Evolutionary conservation across 805 yeast genomes (phyloP), one percentile per base, ranked within the genome.

Genomic region (Yarrowia porcina): DNA sequence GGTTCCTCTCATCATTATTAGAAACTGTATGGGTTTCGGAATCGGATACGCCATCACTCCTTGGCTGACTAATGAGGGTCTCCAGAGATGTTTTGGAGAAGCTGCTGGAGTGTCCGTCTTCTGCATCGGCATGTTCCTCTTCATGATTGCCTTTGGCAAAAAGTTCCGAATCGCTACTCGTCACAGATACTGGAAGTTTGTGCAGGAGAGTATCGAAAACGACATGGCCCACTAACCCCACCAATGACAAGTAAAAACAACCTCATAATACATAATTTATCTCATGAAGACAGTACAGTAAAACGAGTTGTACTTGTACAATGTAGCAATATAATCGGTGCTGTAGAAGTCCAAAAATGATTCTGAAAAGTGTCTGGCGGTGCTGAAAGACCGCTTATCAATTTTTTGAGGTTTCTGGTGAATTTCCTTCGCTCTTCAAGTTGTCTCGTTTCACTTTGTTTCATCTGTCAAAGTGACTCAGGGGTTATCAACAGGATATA

Each of bases 11-110:
- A 76, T 82, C 49, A 61, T 81, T 32, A 79, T 82, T 56, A 75
- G 84, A 69, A 81, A 81, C 69, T 69, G 77, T 35, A 79, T 81
- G 81, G 70, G 70, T n/a, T 82, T 81, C 67, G 83, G 79, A 2
- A 75, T 80, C 71, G 77, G 77, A 64, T 82, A 81, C 63, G 84
- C 82, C 27, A 76, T 82, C 63, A 81, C 83, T 4, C 80, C 82
- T 23, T 82, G 82, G 79, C 73, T 80, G 23, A 70, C 65, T 6
- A 78, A 79, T 66, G 69, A 76, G 62, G 84, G 84, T 2, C 71
- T 74, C 65, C 80, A 80, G 66, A 74, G 79, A 64, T 75, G 80
- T 35, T 82, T 80, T 21, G 61, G 61, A 9, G 61, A 56, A 21
- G 61, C 61, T 32, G 61, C 61, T 2, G 61, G 49, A 4, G 61